phyloP scores from a whole-genome alignment of 2,329 filamentous ascomycete genomes.

The Penicillium expansum region DNA sequence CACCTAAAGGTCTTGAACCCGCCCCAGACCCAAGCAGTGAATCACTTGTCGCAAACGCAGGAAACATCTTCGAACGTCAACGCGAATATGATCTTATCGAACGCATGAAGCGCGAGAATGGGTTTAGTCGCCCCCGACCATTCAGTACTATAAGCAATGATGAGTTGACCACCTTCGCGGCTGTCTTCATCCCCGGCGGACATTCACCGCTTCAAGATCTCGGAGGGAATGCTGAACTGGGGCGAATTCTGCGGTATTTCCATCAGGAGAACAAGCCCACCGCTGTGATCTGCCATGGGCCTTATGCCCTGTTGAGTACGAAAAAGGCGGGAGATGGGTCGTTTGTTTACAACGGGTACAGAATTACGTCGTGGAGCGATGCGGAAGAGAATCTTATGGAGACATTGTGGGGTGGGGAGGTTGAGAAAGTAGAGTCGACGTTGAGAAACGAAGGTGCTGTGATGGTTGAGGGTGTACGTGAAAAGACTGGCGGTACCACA shows the following conservation, averaged over 20 bases:
- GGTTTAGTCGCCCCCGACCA: constrained; percentile 39
- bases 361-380: constrained; percentile 48
- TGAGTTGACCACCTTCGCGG: constrained; percentile 40
- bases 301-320: constrained; percentile 46
- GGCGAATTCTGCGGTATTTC: constrained; percentile 44
- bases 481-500: constrained; percentile 44
- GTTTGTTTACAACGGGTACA: constrained; percentile 48
- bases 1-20: constrained; percentile 44
- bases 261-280: constrained; percentile 44
- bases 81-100: constrained; percentile 44
- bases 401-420: constrained; percentile 43
- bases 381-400: constrained; percentile 49
- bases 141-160: constrained; percentile 43
- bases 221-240: constrained; percentile 43
- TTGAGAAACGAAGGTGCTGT: constrained; percentile 43
- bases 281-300: constrained; percentile 48
- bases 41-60: constrained; percentile 44
- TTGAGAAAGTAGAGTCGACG: constrained; percentile 43
- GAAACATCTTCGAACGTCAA: constrained; percentile 47
- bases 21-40: constrained; percentile 44
- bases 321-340: constrained; percentile 34
- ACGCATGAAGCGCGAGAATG: constrained; percentile 47
- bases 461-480: constrained; percentile 44
- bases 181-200: constrained; percentile 48
- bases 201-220: constrained; percentile 47